Conservation (phyloP, 2,329 filamentous ascomycete genomes). For the Ceratocystis lukuohia region DNA sequence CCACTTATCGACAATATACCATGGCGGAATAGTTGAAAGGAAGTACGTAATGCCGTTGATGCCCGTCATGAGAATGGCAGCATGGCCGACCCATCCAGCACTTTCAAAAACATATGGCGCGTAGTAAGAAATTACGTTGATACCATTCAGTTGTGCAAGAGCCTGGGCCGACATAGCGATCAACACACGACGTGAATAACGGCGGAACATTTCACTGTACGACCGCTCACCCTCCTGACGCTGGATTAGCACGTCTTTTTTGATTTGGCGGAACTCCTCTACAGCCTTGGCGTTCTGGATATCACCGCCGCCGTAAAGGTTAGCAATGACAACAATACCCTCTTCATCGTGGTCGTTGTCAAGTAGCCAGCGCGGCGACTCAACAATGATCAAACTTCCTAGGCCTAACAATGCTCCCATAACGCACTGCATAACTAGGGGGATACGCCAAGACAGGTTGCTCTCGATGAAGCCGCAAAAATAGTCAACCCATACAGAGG, state of each 20-base stretch:
- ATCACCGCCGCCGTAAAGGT: conserved; percentile 89
- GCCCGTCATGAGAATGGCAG: conserved; percentile 91
- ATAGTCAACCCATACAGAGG: conserved; percentile 97
- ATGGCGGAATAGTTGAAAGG: conserved; percentile 82
- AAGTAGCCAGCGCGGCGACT: conserved; percentile 93
- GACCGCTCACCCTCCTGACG: conserved; percentile 89
- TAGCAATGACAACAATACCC: conserved; percentile 95
- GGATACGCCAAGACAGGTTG: conserved; percentile 80
- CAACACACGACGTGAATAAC: conserved; percentile 82
- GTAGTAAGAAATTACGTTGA: conserved; percentile 99
- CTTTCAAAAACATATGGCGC: conserved; percentile 93
- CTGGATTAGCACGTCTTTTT: conserved; percentile 88
- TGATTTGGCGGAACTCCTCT: conserved; percentile 96
- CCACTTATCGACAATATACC: conserved; percentile 92
- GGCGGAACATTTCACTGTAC: conserved; percentile 87
- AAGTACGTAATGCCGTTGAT: conserved; percentile 88
- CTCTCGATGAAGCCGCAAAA: conserved; percentile 82
- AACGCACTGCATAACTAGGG: conserved; percentile 79
- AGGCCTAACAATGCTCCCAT: conserved; percentile 80
- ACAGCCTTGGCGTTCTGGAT: conserved; percentile 85
- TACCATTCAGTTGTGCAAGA: conserved; percentile 91
- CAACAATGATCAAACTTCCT: conserved; percentile 85
- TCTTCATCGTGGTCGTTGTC: conserved; percentile 98
- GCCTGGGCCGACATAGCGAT: conserved; percentile 98
- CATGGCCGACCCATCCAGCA: conserved; percentile 83